Conservation (phyloP, 495 filamentous ascomycete species). For the Podospora conica region DNA sequence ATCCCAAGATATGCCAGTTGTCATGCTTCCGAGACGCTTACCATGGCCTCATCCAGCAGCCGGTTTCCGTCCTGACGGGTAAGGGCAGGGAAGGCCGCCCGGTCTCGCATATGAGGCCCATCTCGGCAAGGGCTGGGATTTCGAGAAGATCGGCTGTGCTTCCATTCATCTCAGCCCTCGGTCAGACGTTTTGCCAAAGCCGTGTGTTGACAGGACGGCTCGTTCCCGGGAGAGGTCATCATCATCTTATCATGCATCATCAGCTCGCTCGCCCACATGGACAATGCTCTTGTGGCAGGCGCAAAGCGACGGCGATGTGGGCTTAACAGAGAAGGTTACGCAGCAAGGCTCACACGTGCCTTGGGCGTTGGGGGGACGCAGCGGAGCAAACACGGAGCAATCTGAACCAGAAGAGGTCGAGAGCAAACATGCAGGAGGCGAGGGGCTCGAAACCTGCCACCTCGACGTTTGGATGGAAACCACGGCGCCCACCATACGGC, state of each 20-base stretch:
- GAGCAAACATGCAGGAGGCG: constrained; percentile 7
- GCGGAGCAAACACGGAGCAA: constrained; percentile 3
- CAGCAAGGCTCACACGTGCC: constrained; percentile 3
- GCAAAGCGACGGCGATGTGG: background rate
- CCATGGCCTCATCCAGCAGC: background rate
- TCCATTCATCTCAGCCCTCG: constrained; percentile 5
- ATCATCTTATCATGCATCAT: background rate
- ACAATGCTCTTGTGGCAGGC: background rate
- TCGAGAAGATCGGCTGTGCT: constrained; percentile 21
- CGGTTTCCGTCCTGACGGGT: constrained; percentile 8
- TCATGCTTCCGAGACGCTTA: background rate
- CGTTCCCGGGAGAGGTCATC: background rate
- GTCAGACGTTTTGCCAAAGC: background rate
- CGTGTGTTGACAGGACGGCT: background rate
- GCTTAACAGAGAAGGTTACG: background rate
- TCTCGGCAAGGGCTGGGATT: constrained; percentile 5
- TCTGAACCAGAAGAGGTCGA: constrained; percentile 3
- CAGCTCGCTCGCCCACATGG: background rate
- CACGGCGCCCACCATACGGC: constrained; percentile 2
- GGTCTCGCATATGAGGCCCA: constrained; percentile 5
- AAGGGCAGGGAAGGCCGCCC: constrained; percentile 15
- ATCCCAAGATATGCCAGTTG: background rate
- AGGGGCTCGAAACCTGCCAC: background rate
- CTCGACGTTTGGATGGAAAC: background rate
- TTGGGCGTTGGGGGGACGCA: background rate